phyloP scores from a whole-genome alignment of 768 basidiomycete genomes.

The Boletus vinaceobasis region DNA sequence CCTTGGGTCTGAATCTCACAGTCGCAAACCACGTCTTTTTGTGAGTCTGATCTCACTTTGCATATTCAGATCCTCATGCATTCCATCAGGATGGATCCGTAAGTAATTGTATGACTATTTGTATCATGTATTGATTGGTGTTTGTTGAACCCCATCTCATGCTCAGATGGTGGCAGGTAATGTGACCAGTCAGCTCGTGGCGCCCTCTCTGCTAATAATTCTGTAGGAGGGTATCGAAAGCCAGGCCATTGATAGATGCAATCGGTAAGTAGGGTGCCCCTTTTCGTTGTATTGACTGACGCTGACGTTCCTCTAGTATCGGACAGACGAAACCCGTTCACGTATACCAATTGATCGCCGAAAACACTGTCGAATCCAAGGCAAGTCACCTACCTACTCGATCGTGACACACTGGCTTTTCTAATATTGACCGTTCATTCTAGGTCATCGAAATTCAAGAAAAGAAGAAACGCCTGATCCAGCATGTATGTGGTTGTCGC shows the following conservation, averaged over 20 bases:
- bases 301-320: slow-evolving; percentile 40
- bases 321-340: slow-evolving; percentile 82
- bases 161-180: slow-evolving; percentile 74
- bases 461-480: slow-evolving; percentile 73
- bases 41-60: slow-evolving; percentile 39
- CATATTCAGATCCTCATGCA: slow-evolving; percentile 3
- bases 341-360: slow-evolving; percentile 88
- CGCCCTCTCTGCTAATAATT: slow-evolving; percentile 8
- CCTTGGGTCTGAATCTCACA: slow-evolving; percentile 83
- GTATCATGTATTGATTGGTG: slow-evolving; percentile 12
- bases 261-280: slow-evolving; percentile 44
- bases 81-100: slow-evolving; percentile 74
- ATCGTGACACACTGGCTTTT: not conserved
- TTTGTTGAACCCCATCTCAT: not conserved
- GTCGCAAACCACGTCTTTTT: slow-evolving; percentile 85
- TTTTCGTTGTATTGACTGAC: not conserved
- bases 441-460: slow-evolving; percentile 84
- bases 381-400: slow-evolving; percentile 33
- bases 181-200: slow-evolving; percentile 2
- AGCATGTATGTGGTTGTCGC: slow-evolving; percentile 48
- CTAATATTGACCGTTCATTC: not conserved
- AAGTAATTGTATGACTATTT: slow-evolving; percentile 31
- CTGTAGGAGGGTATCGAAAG: slow-evolving; percentile 75
- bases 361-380: slow-evolving; percentile 85
- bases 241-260: slow-evolving; percentile 79